These are phyloP conservation scores for Pseudogymnoascus sp. DNA, from an alignment of 2,329 filamentous ascomycete genomes.

Conservation along the genomic window DNA sequence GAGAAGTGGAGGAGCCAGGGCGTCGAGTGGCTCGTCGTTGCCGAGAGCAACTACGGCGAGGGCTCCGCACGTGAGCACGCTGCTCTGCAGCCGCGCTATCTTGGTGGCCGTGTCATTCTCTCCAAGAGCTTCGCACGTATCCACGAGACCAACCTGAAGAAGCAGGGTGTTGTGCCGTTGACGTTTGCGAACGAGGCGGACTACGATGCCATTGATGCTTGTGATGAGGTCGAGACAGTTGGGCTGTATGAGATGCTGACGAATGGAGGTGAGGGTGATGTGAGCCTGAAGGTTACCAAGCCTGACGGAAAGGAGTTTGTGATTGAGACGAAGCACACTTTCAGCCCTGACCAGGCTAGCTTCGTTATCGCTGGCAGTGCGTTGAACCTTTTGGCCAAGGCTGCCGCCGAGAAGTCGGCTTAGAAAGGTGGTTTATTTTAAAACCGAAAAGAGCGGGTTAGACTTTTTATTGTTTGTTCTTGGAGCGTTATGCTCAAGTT, in stretches of 20 bases:
- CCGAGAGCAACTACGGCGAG: slow-evolving; percentile 96
- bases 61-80: slow-evolving; percentile 85
- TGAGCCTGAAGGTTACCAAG: slow-evolving; percentile 60
- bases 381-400: slow-evolving; percentile 76
- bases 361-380: slow-evolving; percentile 94
- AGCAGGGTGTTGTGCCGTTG: slow-evolving; percentile 91
- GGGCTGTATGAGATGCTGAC: slow-evolving; percentile 76
- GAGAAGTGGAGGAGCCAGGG: slow-evolving; percentile 70
- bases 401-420: slow-evolving; percentile 9
- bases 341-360: slow-evolving; percentile 81
- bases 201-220: slow-evolving; percentile 75
- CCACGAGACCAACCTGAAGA: slow-evolving; percentile 94
- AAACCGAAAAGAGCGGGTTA: not conserved
- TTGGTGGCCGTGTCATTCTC: slow-evolving; percentile 76
- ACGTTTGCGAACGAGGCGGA: slow-evolving; percentile 84
- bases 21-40: slow-evolving; percentile 84
- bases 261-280: slow-evolving; percentile 69
- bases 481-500: not conserved
- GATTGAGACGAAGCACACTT: slow-evolving; percentile 76
- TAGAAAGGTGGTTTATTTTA: not conserved
- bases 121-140: slow-evolving; percentile 85
- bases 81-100: slow-evolving; percentile 81
- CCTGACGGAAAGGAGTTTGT: slow-evolving; percentile 55
- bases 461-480: not conserved
- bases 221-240: slow-evolving; percentile 74